phyloP scores from a whole-genome alignment of 1,284 basidiomycete genomes.

The Cryptococcus hybrid region DNA sequence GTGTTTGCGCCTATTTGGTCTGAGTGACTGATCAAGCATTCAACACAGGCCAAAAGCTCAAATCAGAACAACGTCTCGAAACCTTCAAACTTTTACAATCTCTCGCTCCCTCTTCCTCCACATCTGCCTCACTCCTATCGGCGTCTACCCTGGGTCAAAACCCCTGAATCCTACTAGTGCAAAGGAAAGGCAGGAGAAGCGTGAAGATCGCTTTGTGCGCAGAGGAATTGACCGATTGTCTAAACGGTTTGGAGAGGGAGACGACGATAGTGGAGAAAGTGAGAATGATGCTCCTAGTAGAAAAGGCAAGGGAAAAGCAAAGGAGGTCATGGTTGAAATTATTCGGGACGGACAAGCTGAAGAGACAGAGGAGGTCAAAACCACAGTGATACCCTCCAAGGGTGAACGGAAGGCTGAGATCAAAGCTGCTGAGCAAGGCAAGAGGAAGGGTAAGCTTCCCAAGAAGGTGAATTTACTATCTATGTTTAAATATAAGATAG shows the following conservation, averaged over 20 bases:
- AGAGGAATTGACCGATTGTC: conserved; percentile 62
- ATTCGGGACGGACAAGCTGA: conserved; percentile 55
- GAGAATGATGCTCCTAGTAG: conserved; percentile 54
- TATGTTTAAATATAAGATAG: background rate
- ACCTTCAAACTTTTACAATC: conserved; percentile 41
- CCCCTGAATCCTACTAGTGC: conserved; percentile 45
- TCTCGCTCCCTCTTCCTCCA: conserved; percentile 27
- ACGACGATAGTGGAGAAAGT: conserved; percentile 52
- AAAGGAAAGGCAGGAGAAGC: conserved; percentile 65
- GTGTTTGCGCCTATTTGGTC: conserved; percentile 55
- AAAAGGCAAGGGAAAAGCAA: conserved; percentile 58
- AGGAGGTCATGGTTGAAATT: conserved; percentile 63
- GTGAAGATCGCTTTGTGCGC: conserved; percentile 69
- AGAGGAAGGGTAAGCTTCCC: conserved; percentile 21
- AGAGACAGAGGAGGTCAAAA: conserved; percentile 52
- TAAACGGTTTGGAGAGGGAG: conserved; percentile 55
- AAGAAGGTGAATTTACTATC: conserved; percentile 32
- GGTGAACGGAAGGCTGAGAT: conserved; percentile 20
- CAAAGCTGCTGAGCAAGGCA: conserved; percentile 17
- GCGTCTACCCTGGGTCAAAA: conserved; percentile 43
- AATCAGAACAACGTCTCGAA: conserved; percentile 42
- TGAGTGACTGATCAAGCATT: background rate
- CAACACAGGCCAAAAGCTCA: conserved; percentile 44
- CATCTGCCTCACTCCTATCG: conserved; percentile 32
- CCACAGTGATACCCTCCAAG: conserved; percentile 43